Percentiles rank a stretch among this genome's conserved stretches.
These are phyloP conservation scores for Clitopilus passeckerianus DNA, from an alignment of 768 basidiomycete genomes.

Conservation along the genomic window DNA sequence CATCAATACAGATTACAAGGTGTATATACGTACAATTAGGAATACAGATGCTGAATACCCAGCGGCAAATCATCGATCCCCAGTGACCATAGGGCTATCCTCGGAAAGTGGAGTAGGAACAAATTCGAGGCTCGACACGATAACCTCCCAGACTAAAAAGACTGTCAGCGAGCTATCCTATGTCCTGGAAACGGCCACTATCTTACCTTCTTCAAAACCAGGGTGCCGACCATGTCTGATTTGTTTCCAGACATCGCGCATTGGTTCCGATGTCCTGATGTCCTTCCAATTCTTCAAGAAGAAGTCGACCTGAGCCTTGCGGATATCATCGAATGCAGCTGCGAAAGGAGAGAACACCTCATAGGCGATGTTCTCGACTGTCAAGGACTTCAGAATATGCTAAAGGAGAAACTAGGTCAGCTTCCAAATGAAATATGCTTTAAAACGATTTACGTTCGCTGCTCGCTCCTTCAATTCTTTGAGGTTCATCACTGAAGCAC, in stretches of 20 bases:
- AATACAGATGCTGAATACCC: not conserved
- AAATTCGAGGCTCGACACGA: constrained; percentile 59
- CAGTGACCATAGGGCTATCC: not conserved
- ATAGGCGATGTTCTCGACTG: constrained; percentile 75
- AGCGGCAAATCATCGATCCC: not conserved
- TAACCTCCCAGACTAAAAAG: constrained; percentile 59
- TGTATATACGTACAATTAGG: not conserved
- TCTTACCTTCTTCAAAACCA: constrained; percentile 78
- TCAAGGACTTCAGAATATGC: constrained; percentile 75
- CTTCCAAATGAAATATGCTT: constrained; percentile 20
- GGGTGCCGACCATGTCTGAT: constrained; percentile 80
- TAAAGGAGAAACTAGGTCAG: constrained; percentile 17
- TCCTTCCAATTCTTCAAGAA: constrained; percentile 81
- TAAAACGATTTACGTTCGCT: constrained; percentile 37
- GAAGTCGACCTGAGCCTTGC: constrained; percentile 76
- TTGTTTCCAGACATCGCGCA: constrained; percentile 82
- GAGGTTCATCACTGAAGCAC: constrained; percentile 58
- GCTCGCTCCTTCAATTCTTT: constrained; percentile 70
- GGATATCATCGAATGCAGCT: constrained; percentile 73
- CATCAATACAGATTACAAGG: not conserved
- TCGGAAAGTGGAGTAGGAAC: constrained; percentile 19
- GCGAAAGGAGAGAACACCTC: constrained; percentile 87
- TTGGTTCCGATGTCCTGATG: constrained; percentile 77
- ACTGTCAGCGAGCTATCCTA: not conserved
- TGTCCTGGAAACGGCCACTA: not conserved